Evolutionary conservation across 352 stramenopile species (phyloP).

Genomic region (Globisporangium yorkense): DNA sequence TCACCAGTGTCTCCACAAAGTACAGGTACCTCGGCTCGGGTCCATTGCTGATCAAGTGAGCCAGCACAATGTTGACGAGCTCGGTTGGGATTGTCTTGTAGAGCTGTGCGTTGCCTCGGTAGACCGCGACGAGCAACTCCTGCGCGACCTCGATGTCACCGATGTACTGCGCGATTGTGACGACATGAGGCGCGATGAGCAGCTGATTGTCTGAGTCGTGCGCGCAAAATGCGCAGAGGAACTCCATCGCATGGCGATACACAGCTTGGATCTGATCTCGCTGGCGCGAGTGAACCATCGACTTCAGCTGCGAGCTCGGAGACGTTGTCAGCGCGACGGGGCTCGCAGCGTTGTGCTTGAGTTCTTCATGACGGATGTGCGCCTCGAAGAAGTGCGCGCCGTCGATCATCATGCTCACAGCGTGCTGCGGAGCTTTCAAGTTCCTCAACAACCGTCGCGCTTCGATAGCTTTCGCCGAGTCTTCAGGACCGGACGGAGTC

Average conservation of each 20-base stretch:
- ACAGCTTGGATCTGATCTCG: slow-evolving; percentile 45
- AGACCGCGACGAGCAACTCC: slow-evolving; percentile 51
- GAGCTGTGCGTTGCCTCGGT: slow-evolving; percentile 32
- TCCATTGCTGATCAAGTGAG: slow-evolving; percentile 27
- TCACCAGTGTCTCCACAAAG: slow-evolving; percentile 52
- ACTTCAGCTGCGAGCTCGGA: slow-evolving; percentile 19
- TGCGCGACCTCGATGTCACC: slow-evolving; percentile 52
- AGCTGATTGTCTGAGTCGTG: slow-evolving; percentile 42
- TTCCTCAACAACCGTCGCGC: slow-evolving; percentile 53
- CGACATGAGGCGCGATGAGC: slow-evolving; percentile 35
- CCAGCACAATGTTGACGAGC: slow-evolving; percentile 51
- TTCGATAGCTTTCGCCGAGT: slow-evolving; percentile 28
- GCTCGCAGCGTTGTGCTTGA: background rate
- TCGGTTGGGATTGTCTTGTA: slow-evolving; percentile 55
- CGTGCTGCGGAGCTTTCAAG: slow-evolving; percentile 44
- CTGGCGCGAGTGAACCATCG: slow-evolving; percentile 39
- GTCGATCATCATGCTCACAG: slow-evolving; percentile 61
- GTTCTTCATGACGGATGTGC: slow-evolving; percentile 23
- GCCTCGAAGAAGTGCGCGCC: slow-evolving; percentile 67
- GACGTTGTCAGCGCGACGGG: slow-evolving; percentile 6
- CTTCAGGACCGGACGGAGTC: background rate
- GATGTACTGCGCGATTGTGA: slow-evolving; percentile 50
- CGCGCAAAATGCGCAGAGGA: slow-evolving; percentile 47
- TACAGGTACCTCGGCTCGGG: slow-evolving; percentile 49
- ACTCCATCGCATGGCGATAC: slow-evolving; percentile 50